Conservation (phyloP, 345 rosid species). For the Hevea brasiliensis region DNA sequence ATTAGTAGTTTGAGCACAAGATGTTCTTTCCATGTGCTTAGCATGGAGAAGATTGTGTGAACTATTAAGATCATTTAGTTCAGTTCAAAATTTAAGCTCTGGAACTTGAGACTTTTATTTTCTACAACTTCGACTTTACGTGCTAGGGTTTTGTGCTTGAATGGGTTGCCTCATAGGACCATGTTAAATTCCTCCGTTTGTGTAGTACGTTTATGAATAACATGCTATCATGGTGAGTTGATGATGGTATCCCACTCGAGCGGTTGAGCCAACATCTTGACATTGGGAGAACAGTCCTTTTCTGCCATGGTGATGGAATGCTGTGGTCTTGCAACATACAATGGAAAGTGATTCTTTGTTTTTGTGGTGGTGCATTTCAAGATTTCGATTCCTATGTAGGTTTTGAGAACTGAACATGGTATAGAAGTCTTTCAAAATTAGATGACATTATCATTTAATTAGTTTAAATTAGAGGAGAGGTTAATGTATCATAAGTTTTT, state of each 20-base stretch:
- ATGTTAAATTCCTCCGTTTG: neutral
- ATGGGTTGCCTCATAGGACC: neutral
- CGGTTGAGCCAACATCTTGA: neutral
- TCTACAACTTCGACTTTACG: neutral
- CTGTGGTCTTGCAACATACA: neutral
- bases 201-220: neutral
- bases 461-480: neutral
- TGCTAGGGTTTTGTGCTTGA: neutral
- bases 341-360: neutral
- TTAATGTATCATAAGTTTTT: too few species aligned
- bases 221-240: neutral
- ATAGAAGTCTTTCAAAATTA: neutral
- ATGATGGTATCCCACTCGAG: neutral
- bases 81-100: neutral
- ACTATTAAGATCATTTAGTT: neutral
- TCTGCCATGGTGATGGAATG: neutral
- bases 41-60: neutral
- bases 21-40: neutral
- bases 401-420: too few species aligned
- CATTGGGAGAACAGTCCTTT: neutral
- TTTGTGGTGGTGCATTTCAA: neutral
- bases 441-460: neutral
- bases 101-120: neutral
- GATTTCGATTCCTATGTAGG: neutral
- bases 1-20: slow-evolving; percentile 4